Evolutionary conservation across 2,329 filamentous ascomycete species (phyloP), one percentile per base, ranked within the genome.

Genomic region (Nemania diffusa): DNA sequence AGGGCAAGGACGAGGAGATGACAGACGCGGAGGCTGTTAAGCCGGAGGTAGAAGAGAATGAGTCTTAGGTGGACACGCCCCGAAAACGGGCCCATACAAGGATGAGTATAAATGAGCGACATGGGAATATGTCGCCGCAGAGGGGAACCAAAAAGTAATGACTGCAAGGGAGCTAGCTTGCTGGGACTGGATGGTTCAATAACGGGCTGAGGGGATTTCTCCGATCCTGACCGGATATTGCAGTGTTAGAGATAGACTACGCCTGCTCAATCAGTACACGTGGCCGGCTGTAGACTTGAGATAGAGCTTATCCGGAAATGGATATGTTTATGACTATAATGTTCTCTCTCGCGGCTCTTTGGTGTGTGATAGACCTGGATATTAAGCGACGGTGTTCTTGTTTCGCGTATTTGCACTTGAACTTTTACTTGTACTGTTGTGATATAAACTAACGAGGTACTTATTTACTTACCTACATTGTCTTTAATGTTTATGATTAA

Each of bases 1-100:
- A 85, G 70, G 80, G 78, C 11, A 85, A 84, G 74, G 88, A 90
- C 72, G 85, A 88, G 76, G 87, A 88, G 73, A 90, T 90, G 88
- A 84, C 87, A 71, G 88, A 90, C 73, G 87, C 86, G 20, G 87
- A 89, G 63, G 79, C 81, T 42, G 75, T 81, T 34, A 84, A 85
- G 79, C 76, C 84, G 22, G 85, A 88, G 73, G 81, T 76, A 8
- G 84, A 87, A 71, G 84, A 84, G 73, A 74, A 80, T 42, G 79
- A 78, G 56, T 75, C 75, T 56, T 75, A 75, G 68, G 48, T 44
- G 26, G 9, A 26, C 29, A 29, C 17, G 13, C 17, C 7, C 20
- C 42, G 9, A 44, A 51, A 40, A 26, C 22, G 44, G 57, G 20
- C 7, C 20, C 34, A n/a, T n/a, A n/a, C n/a, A n/a, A n/a, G n/a